phyloP scores from a whole-genome alignment of 371 early-diverging fungal genomes.

The Chytridium lagenaria region DNA sequence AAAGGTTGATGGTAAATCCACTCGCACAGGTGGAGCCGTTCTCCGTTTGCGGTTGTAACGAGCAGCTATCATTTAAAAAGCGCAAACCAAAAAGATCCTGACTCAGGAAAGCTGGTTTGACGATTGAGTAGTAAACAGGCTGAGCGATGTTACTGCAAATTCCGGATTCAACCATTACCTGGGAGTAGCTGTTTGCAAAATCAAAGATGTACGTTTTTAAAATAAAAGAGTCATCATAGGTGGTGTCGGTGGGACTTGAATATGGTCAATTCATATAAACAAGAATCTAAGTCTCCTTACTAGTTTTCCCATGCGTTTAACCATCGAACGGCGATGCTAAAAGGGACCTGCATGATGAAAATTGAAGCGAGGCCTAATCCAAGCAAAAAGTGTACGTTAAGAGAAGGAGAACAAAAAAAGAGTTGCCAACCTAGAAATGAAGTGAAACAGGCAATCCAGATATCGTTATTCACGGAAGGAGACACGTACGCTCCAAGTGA shows the following conservation, averaged over 20 bases:
- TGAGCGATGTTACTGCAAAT: background rate
- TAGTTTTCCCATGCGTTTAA: slow-evolving; percentile 62
- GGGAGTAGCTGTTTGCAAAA: slow-evolving; percentile 65
- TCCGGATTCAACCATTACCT: slow-evolving; percentile 27
- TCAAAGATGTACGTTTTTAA: slow-evolving; percentile 65
- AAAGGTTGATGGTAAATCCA: slow-evolving; percentile 32
- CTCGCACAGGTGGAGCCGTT: slow-evolving; percentile 23
- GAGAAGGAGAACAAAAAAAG: background rate
- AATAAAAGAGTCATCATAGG: slow-evolving; percentile 56
- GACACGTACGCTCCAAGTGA: slow-evolving; percentile 34
- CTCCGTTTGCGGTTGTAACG: background rate
- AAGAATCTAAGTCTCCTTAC: too few relatives aligned
- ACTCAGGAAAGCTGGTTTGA: slow-evolving; percentile 40
- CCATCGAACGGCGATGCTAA: slow-evolving; percentile 32
- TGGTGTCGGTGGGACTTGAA: slow-evolving; percentile 45
- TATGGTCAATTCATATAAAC: background rate
- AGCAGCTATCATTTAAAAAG: slow-evolving; percentile 36
- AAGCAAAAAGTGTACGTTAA: too few relatives aligned
- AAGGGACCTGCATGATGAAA: slow-evolving; percentile 33
- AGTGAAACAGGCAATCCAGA: slow-evolving; percentile 29
- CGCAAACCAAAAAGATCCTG: slow-evolving; percentile 33
- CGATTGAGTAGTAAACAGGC: slow-evolving; percentile 36
- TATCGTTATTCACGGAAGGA: slow-evolving; percentile 26
- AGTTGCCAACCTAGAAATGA: slow-evolving; percentile 25
- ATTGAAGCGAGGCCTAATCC: slow-evolving; percentile 34